Conservation (phyloP, 495 filamentous ascomycete genomes). For the Lasiosphaeria hispida region DNA sequence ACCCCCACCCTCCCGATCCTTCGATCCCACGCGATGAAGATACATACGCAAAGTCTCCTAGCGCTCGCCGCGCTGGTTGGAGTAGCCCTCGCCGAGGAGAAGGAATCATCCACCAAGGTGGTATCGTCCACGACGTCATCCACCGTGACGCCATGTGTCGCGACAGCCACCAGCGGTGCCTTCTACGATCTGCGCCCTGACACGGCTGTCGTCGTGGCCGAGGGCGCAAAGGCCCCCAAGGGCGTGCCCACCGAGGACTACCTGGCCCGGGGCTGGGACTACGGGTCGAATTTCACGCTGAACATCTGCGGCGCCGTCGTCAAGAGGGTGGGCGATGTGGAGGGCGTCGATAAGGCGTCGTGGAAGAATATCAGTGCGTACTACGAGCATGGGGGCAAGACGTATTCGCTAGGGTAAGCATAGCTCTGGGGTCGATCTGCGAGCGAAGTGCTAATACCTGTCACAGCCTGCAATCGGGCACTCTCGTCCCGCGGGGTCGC, state of each 20-base stretch:
- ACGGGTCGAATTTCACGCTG: conserved; percentile 85
- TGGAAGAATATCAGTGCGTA: conserved; percentile 91
- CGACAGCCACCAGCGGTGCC: conserved; percentile 68
- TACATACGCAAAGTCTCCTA: conserved; percentile 23
- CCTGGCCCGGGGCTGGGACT: conserved; percentile 79
- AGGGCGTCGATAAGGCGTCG: conserved; percentile 58
- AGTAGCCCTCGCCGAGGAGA: conserved; percentile 19
- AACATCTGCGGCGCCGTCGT: conserved; percentile 91
- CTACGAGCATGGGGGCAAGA: conserved; percentile 69
- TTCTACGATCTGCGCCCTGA: conserved; percentile 90
- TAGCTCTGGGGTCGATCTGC: background rate
- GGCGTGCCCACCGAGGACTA: conserved; percentile 65
- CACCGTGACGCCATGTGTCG: conserved; percentile 67
- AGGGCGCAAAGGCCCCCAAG: conserved; percentile 51
- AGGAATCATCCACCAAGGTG: conserved; percentile 13
- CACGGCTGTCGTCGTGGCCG: conserved; percentile 54
- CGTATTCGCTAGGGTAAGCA: conserved; percentile 80
- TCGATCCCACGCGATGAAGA: conserved; percentile 7
- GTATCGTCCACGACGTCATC: conserved; percentile 25
- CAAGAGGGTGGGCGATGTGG: conserved; percentile 67
- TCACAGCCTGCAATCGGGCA: conserved; percentile 61
- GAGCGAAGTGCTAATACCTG: conserved; percentile 9
- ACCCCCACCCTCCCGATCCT: background rate
- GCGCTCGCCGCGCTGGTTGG: conserved; percentile 21
- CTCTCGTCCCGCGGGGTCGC: conserved; percentile 75